phyloP scores from a whole-genome alignment of 2,329 filamentous ascomycete species.

The Coleophoma crateriformis region DNA sequence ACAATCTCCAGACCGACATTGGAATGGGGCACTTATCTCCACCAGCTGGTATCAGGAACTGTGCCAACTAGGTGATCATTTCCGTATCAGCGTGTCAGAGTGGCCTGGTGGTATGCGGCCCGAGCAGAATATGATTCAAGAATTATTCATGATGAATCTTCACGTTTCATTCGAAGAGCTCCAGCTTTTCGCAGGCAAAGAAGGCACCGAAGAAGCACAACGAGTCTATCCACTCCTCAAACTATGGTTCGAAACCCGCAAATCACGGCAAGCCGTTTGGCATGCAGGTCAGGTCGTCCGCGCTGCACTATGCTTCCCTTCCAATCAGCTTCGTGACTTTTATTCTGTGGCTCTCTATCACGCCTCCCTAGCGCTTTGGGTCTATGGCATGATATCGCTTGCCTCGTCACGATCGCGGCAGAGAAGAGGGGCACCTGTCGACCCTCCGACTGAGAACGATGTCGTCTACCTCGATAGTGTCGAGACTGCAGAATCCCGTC shows the following conservation, averaged over 20 bases:
- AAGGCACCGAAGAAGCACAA: constrained; percentile 60
- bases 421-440: background rate
- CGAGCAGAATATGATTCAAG: constrained; percentile 1
- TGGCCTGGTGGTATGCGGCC: background rate
- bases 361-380: constrained; percentile 63
- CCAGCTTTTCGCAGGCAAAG: constrained; percentile 62
- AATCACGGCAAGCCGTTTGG: constrained; percentile 57
- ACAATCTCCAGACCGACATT: constrained; percentile 4
- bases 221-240: constrained; percentile 52
- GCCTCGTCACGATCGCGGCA: background rate
- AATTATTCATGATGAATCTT: constrained; percentile 55
- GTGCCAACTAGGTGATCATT: constrained; percentile 32
- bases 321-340: constrained; percentile 52
- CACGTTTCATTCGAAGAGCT: constrained; percentile 61
- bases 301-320: constrained; percentile 33
- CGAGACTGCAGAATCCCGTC: constrained; percentile 2
- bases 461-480: constrained; percentile 6
- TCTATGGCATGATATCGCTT: constrained; percentile 51
- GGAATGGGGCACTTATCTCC: constrained; percentile 38
- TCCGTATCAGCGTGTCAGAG: constrained; percentile 1
- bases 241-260: constrained; percentile 50
- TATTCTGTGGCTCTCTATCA: constrained; percentile 66
- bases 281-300: constrained; percentile 63
- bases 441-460: background rate
- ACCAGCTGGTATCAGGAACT: constrained; percentile 57